A percentile compares a stretch with the other conserved stretches of the same genome.
Evolutionary conservation across 306 rosid species (phyloP).

Genomic region (Calophaca sinica): DNA sequence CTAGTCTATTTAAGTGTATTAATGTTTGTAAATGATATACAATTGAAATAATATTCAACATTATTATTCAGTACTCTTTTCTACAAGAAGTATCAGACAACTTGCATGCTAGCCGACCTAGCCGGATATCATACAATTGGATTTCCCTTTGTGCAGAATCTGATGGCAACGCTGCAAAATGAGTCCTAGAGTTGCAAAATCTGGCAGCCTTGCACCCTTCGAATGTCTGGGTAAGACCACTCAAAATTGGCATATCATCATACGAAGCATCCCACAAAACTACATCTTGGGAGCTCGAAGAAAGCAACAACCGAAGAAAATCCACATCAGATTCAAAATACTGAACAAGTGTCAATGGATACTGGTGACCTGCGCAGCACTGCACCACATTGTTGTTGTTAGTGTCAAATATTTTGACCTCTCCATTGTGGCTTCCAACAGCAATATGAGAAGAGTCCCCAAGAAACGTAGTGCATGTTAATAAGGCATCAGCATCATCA

Average conservation of each 20-base stretch:
- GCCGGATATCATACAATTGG: conserved; percentile 70
- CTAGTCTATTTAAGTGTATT: no score
- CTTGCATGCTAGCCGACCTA: conserved; percentile 59
- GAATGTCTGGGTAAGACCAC: conserved; percentile 68
- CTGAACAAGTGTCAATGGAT: conserved; percentile 72
- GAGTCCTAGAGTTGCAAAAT: conserved; percentile 66
- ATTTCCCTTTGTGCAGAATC: conserved; percentile 67
- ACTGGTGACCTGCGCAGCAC: conserved; percentile 71
- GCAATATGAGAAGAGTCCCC: conserved; percentile 73
- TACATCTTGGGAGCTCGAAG: conserved; percentile 78
- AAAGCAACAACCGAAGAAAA: conserved; percentile 62
- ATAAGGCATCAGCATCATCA: conserved; percentile 63
- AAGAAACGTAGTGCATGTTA: conserved; percentile 74
- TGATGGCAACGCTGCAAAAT: conserved; percentile 71
- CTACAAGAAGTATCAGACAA: conserved; percentile 63
- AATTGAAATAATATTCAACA: no score
- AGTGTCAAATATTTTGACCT: conserved; percentile 67
- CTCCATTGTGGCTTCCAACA: conserved; percentile 79
- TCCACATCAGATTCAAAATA: conserved; percentile 64
- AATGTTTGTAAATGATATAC: no score
- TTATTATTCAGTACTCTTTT: no score
- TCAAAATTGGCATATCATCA: conserved; percentile 61
- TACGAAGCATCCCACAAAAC: conserved; percentile 76
- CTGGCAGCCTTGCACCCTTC: conserved; percentile 86
- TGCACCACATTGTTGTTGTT: conserved; percentile 64